These are phyloP conservation scores for Phytophthora kernoviae DNA, from an alignment of 352 stramenopile genomes.

Conservation along the genomic window DNA sequence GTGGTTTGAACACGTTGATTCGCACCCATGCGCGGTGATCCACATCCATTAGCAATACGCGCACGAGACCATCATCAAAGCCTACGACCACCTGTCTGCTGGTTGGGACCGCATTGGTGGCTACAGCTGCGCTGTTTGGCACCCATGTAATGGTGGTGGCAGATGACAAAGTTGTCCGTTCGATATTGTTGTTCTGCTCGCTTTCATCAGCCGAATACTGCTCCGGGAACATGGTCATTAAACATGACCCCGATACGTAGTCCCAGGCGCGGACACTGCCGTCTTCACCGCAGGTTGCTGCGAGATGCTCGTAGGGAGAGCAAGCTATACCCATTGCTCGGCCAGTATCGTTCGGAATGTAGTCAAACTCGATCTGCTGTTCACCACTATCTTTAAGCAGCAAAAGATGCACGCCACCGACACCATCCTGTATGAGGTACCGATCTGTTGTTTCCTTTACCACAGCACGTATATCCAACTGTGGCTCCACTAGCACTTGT, in stretches of 20 bases:
- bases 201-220: neutral
- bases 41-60: conserved; percentile 68
- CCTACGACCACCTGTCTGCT: conserved; percentile 88
- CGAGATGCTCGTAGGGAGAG: conserved; percentile 88
- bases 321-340: conserved; percentile 72
- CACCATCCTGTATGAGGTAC: conserved; percentile 73
- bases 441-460: conserved; percentile 42
- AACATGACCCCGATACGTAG: conserved; percentile 63
- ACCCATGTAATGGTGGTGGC: conserved; percentile 82
- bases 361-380: conserved; percentile 56
- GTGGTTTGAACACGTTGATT: conserved; percentile 89
- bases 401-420: conserved; percentile 58
- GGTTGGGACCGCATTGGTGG: conserved; percentile 43
- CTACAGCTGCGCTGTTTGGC: conserved; percentile 45
- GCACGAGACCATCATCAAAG: conserved; percentile 89
- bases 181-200: conserved; percentile 5
- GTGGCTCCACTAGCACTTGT: conserved; percentile 54
- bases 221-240: conserved; percentile 39
- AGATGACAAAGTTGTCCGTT: conserved; percentile 11
- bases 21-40: conserved; percentile 54
- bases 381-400: conserved; percentile 38
- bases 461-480: conserved; percentile 76
- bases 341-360: conserved; percentile 68
- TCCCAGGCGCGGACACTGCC: conserved; percentile 89
- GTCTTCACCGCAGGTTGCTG: conserved; percentile 85